phyloP scores from a whole-genome alignment of 495 filamentous ascomycete genomes.

The Darksidea phi region DNA sequence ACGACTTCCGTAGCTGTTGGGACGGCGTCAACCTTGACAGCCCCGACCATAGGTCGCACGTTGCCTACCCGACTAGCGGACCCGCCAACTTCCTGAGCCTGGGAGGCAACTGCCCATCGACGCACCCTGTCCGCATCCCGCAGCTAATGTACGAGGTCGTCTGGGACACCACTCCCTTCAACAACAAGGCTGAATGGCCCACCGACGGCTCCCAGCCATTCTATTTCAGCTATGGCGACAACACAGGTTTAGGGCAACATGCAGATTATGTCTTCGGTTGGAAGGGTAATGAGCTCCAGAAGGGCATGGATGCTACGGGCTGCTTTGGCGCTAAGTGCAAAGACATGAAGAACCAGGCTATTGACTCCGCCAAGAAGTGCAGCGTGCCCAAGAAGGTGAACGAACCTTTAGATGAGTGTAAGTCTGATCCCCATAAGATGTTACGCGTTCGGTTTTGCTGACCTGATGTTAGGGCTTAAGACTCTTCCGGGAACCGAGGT shows the following conservation, averaged over 20 bases:
- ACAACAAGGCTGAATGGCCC: constrained; percentile 28
- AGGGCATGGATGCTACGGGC: constrained; percentile 19
- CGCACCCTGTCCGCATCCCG: constrained; percentile 25
- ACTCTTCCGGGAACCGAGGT: constrained; percentile 4
- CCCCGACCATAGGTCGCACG: constrained; percentile 26
- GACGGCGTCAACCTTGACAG: constrained; percentile 26
- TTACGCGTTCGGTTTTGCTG: neutral
- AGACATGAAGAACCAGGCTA: constrained; percentile 13
- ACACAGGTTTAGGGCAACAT: constrained; percentile 24
- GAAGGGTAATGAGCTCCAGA: constrained; percentile 25
- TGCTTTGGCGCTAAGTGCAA: constrained; percentile 27
- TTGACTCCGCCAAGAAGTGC: constrained; percentile 20
- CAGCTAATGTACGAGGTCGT: constrained; percentile 35
- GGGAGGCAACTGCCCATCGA: constrained; percentile 29
- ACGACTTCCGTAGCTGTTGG: constrained; percentile 11
- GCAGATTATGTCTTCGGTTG: constrained; percentile 29
- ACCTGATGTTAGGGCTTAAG: neutral
- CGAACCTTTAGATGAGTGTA: constrained; percentile 22
- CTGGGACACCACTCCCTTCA: constrained; percentile 32
- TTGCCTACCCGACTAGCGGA: constrained; percentile 26
- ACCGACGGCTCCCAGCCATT: constrained; percentile 32
- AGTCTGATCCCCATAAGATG: neutral
- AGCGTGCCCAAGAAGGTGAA: constrained; percentile 2
- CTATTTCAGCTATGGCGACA: constrained; percentile 21
- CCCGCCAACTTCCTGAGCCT: constrained; percentile 24